phyloP scores from a whole-genome alignment of 768 basidiomycete species.

The Mycena galopus region DNA sequence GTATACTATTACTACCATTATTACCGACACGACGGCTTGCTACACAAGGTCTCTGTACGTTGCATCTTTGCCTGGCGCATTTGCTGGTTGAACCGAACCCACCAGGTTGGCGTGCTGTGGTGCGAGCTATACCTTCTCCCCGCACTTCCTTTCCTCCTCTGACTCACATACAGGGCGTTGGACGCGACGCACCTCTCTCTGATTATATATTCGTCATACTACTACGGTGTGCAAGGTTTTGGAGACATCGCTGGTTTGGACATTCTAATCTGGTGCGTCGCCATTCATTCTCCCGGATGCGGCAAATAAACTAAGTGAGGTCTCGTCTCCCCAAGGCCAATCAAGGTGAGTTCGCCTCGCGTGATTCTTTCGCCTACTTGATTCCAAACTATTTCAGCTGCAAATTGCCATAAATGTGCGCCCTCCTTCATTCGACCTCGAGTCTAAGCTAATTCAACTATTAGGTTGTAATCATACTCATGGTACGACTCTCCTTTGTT shows the following conservation, averaged over 20 bases:
- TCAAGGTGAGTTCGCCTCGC: slow-evolving; percentile 44
- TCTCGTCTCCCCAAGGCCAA: slow-evolving; percentile 42
- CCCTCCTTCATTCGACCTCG: background rate
- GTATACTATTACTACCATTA: slow-evolving; percentile 34
- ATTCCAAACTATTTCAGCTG: slow-evolving; percentile 43
- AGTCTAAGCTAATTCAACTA: background rate
- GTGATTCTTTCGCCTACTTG: background rate
- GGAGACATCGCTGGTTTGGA: slow-evolving; percentile 44
- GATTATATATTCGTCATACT: slow-evolving; percentile 51
- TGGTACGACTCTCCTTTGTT: slow-evolving; percentile 58
- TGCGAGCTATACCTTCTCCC: background rate
- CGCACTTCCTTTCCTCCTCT: background rate
- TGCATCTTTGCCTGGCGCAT: background rate
- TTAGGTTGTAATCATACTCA: slow-evolving; percentile 56
- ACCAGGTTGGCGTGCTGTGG: slow-evolving; percentile 24
- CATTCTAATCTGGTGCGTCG: slow-evolving; percentile 46
- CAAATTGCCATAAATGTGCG: slow-evolving; percentile 59
- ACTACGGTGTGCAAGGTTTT: slow-evolving; percentile 53
- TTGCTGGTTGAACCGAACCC: background rate
- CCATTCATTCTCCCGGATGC: background rate
- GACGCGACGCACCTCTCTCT: slow-evolving; percentile 45
- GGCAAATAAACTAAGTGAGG: background rate
- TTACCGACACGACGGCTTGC: slow-evolving; percentile 19
- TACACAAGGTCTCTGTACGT: slow-evolving; percentile 30
- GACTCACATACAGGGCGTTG: background rate